A percentile compares a stretch with the other conserved stretches of the same genome.
These are phyloP conservation scores for Theobroma grandiflorum DNA, from an alignment of 441 rosid genomes.

Conservation along the genomic window DNA sequence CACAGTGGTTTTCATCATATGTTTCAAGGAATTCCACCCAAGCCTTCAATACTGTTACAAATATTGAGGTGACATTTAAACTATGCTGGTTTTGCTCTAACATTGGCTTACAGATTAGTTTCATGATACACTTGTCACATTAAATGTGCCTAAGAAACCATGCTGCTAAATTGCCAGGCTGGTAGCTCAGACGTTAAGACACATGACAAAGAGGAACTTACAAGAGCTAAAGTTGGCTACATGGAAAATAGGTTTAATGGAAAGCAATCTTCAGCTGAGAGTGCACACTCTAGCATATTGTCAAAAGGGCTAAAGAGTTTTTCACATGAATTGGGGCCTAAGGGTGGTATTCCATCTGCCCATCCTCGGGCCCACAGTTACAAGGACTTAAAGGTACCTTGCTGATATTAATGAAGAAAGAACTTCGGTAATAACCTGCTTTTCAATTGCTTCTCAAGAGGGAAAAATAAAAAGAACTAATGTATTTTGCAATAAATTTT, in stretches of 20 bases:
- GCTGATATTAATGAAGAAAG: background rate
- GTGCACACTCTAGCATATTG: slow-evolving; percentile 42
- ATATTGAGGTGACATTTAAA: slow-evolving; percentile 51
- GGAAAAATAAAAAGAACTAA: background rate
- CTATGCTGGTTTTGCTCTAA: slow-evolving; percentile 11
- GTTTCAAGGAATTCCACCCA: slow-evolving; percentile 53
- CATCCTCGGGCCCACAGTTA: slow-evolving; percentile 73
- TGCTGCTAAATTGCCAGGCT: slow-evolving; percentile 50
- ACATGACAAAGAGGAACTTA: slow-evolving; percentile 41
- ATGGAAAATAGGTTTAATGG: slow-evolving; percentile 34
- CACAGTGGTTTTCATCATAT: slow-evolving; percentile 70
- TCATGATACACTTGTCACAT: background rate
- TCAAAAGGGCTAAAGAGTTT: slow-evolving; percentile 72
- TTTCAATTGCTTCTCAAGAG: background rate
- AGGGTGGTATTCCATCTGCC: slow-evolving; percentile 63
- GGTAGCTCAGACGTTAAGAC: slow-evolving; percentile 42
- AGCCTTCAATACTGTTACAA: slow-evolving; percentile 38
- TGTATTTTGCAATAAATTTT: slow-evolving; percentile 9
- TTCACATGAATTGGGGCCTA: slow-evolving; percentile 83
- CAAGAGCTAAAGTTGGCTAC: slow-evolving; percentile 35
- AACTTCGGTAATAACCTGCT: slow-evolving; percentile 15
- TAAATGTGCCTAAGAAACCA: slow-evolving; percentile 24
- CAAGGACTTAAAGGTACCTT: slow-evolving; percentile 66
- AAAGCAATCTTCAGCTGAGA: slow-evolving; percentile 43
- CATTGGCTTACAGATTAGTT: background rate